Percentiles rank a stretch among this genome's conserved stretches.
These are phyloP conservation scores for Podila epicladia DNA, from an alignment of 192 early-diverging fungal species.

Conservation along the genomic window DNA sequence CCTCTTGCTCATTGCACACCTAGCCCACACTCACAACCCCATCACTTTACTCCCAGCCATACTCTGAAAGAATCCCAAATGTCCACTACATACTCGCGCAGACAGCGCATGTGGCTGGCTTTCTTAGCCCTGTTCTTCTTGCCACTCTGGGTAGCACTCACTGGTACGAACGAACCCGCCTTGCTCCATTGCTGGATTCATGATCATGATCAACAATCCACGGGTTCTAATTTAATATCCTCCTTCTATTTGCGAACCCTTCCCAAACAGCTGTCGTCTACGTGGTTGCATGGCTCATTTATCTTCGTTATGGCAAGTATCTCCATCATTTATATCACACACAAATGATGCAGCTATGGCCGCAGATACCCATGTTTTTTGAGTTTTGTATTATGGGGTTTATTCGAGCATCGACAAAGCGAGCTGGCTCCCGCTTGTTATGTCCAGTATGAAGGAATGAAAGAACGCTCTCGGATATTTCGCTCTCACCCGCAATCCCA, in stretches of 20 bases:
- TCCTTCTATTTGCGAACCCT: not conserved
- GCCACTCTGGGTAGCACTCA: constrained; percentile 48
- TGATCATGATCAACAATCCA: not conserved
- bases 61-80: constrained; percentile 7
- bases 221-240: not conserved
- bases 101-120: constrained; percentile 51
- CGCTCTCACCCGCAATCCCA: too few species aligned
- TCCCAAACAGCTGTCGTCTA: constrained; percentile 32
- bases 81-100: constrained; percentile 41
- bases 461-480: not conserved
- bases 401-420: not conserved
- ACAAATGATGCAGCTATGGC: not conserved
- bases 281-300: constrained; percentile 48
- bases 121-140: constrained; percentile 48
- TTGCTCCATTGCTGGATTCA: not conserved
- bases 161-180: constrained; percentile 8
- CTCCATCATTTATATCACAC: not conserved
- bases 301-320: constrained; percentile 54
- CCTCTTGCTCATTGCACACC: not conserved
- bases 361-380: too few species aligned
- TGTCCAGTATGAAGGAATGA: not conserved
- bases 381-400: not conserved
- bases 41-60: not conserved
- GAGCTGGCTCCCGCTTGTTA: too few species aligned
- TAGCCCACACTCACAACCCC: not conserved